Conservation (phyloP, 306 rosid genomes). For the Mimosa bimucronata region DNA sequence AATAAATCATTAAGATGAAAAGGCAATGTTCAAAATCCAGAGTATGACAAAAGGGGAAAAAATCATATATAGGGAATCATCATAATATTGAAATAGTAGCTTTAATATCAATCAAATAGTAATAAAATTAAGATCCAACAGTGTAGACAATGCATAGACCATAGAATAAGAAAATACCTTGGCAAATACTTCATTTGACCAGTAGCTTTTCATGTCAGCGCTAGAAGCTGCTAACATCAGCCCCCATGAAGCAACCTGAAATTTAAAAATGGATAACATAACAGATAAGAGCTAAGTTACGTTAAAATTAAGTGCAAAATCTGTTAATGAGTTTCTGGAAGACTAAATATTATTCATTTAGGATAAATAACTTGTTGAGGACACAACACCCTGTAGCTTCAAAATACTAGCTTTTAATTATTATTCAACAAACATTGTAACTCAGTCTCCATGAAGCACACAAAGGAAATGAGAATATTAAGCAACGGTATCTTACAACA, state of each 20-base stretch:
- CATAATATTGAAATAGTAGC: not conserved
- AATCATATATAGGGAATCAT: not conserved
- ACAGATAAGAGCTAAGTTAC: conserved; percentile 25
- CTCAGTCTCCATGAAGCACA: not conserved
- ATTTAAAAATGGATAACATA: conserved; percentile 1
- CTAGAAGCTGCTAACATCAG: conserved; percentile 54
- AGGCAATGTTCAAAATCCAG: not conserved
- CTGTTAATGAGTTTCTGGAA: conserved; percentile 7
- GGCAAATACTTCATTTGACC: conserved; percentile 71
- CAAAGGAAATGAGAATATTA: not conserved
- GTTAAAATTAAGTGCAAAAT: not conserved
- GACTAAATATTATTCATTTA: conserved; percentile 31
- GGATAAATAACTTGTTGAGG: conserved; percentile 11
- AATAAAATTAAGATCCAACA: not conserved
- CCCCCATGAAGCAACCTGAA: conserved; percentile 87
- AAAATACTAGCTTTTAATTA: not conserved
- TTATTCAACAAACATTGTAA: not conserved
- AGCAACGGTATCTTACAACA: conserved; percentile 48
- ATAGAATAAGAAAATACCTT: conserved; percentile 52
- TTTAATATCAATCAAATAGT: conserved; percentile 1
- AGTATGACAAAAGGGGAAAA: not conserved
- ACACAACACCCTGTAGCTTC: conserved; percentile 7
- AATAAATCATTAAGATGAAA: not conserved
- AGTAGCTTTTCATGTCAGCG: conserved; percentile 56
- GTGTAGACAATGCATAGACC: not conserved